These are phyloP conservation scores for Glaciozyma martinii DNA, from an alignment of 768 basidiomycete genomes.

Conservation along the genomic window DNA sequence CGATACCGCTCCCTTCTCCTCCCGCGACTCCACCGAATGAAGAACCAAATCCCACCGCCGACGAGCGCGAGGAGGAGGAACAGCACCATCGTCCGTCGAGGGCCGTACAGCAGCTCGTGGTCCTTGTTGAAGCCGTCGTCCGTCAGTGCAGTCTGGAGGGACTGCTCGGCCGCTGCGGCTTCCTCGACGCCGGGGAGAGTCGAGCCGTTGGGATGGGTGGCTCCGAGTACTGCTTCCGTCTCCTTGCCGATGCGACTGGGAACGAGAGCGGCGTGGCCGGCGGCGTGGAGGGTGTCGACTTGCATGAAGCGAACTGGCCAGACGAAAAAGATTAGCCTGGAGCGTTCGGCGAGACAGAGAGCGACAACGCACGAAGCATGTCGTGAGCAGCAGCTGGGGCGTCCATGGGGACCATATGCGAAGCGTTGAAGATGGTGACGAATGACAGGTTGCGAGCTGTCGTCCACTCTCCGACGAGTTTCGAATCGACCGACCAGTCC, in stretches of 20 bases:
- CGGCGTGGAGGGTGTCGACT: constrained; percentile 71
- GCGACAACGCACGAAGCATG: constrained; percentile 57
- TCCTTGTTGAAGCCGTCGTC: constrained; percentile 31
- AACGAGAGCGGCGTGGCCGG: constrained; percentile 68
- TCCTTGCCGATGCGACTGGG: constrained; percentile 68
- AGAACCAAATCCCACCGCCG: constrained; percentile 8
- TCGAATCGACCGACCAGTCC: constrained; percentile 55
- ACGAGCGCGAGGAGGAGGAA: constrained; percentile 26
- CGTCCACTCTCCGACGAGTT: constrained; percentile 83
- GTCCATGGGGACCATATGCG: constrained; percentile 65
- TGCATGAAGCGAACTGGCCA: constrained; percentile 82
- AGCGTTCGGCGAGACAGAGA: neutral
- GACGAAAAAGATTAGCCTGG: neutral
- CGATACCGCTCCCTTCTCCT: constrained; percentile 4
- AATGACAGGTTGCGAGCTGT: constrained; percentile 83
- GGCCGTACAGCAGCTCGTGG: constrained; percentile 34
- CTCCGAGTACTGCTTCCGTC: constrained; percentile 43
- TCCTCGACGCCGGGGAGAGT: constrained; percentile 7
- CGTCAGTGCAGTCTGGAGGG: neutral
- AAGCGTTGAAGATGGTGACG: constrained; percentile 84
- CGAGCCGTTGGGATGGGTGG: constrained; percentile 32
- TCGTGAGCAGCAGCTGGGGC: constrained; percentile 81
- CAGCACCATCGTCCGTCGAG: constrained; percentile 31
- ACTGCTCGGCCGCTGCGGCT: neutral
- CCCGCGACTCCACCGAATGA: constrained; percentile 14